Percentiles rank a stretch among this genome's conserved stretches.
These are phyloP conservation scores for Phytophthora kernoviae DNA, from an alignment of 352 stramenopile species.

Conservation along the genomic window DNA sequence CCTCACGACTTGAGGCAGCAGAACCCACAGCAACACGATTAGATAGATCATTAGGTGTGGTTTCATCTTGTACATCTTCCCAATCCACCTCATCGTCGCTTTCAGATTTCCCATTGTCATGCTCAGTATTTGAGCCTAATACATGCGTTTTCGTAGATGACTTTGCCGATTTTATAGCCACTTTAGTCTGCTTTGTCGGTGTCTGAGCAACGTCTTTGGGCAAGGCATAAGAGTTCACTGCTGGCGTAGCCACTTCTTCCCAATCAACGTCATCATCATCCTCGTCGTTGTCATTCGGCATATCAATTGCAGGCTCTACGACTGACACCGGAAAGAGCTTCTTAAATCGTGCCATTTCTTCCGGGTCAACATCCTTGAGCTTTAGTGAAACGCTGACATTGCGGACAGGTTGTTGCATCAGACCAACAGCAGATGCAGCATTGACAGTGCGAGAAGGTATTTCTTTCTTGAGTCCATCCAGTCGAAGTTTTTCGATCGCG, in stretches of 20 bases:
- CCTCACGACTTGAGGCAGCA: background rate
- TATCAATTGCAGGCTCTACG: slow-evolving; percentile 15
- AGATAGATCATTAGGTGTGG: background rate
- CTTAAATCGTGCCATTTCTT: slow-evolving; percentile 28
- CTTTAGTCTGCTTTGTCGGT: background rate
- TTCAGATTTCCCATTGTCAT: slow-evolving; percentile 6
- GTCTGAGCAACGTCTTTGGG: slow-evolving; percentile 1
- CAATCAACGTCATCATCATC: slow-evolving; percentile 52
- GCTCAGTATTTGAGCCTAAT: background rate
- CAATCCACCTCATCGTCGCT: slow-evolving; percentile 54
- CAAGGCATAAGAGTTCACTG: background rate
- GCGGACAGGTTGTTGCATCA: slow-evolving; percentile 1
- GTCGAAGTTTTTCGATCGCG: slow-evolving; percentile 47
- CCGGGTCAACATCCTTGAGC: slow-evolving; percentile 36
- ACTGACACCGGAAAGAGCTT: slow-evolving; percentile 44
- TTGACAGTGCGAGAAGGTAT: background rate
- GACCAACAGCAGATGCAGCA: background rate
- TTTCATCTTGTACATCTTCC: slow-evolving; percentile 43
- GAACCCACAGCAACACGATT: background rate
- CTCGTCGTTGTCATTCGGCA: slow-evolving; percentile 18
- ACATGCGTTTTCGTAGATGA: background rate
- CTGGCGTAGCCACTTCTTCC: slow-evolving; percentile 21
- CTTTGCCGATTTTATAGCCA: background rate
- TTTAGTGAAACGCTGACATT: slow-evolving; percentile 56
- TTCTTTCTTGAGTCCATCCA: slow-evolving; percentile 28